Conservation (phyloP, 139 green algal species). For the Deuterostichococcus epilithicus region DNA sequence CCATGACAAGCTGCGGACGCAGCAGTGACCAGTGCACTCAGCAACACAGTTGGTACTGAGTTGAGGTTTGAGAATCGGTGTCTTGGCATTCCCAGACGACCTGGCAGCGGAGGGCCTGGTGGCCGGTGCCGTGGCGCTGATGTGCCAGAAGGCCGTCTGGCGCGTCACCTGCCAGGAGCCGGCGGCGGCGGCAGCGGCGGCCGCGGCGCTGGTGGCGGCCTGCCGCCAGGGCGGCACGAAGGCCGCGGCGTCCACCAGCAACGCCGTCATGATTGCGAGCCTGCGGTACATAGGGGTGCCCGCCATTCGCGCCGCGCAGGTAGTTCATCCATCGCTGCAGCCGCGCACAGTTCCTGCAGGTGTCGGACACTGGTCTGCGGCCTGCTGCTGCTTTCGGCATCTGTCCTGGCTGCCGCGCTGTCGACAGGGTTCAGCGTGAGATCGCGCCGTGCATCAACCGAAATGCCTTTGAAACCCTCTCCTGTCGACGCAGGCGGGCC, state of each 20-base stretch:
- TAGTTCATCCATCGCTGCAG: no score
- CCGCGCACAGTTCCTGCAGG: no score
- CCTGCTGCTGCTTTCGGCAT: no score
- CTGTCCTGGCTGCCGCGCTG: no score
- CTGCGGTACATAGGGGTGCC: not conserved
- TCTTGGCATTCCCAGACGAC: slow-evolving; percentile 1
- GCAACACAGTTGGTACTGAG: no score
- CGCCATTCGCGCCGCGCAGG: slow-evolving; percentile 16
- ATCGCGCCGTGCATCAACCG: no score
- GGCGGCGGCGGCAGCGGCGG: slow-evolving; percentile 16
- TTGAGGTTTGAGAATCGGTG: no score
- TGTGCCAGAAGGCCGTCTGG: slow-evolving; percentile 26
- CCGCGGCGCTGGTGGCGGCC: slow-evolving; percentile 36
- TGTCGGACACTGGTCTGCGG: no score
- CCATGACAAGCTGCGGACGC: no score
- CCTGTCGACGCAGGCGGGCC: not conserved
- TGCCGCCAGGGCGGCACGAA: slow-evolving; percentile 31
- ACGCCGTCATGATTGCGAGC: slow-evolving; percentile 23
- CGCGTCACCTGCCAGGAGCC: slow-evolving; percentile 26
- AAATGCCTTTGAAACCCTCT: no score
- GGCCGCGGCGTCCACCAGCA: slow-evolving; percentile 20
- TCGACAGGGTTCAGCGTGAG: no score
- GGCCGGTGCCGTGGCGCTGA: slow-evolving; percentile 22
- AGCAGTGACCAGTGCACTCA: no score
- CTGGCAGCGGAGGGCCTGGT: slow-evolving; percentile 38